Base-by-base conservation (phyloP, 1,284 basidiomycete genomes). In the Ceratorhiza oryzae-sativae region DNA sequence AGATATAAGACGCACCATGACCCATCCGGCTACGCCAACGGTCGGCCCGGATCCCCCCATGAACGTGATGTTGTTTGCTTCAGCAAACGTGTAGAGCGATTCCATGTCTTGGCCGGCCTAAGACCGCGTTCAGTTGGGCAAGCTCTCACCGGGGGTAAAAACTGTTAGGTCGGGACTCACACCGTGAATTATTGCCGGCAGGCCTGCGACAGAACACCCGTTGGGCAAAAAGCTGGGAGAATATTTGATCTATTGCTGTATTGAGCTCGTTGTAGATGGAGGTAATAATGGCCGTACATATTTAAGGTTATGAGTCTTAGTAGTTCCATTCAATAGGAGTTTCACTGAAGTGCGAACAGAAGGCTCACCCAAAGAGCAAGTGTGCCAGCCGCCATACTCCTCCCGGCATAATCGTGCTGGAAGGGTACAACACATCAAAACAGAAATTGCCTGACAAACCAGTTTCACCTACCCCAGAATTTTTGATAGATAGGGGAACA, bases 401-500 rank as follows among this genome's bases (percentile, higher is more conserved):
- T 70, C 15, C 67, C 67, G 2, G 53, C 42, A 48, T 32, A 70
- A 42, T 70, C 67, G 32, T 70, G 67, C 67, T 70, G 27, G 48
- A 39, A 58, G 53, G 56, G 34, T 23, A 41, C 23, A 13, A 49
- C n/a, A n/a, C 13, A 39, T 25, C 25, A 25, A 20, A 48, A 68
- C 3, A n/a, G 36, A 36, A 10, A 46, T 6, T n/a, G 36, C 36
- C 36, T 18, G 18, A 36, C 6, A 56, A 56, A 56, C 30, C 13
- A 6, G 25, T n/a, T 12, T n/a, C n/a, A 70, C 67, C 42, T 34
- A 70, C 67, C 12, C 85, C 85, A 13, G 84, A 84, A 76, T 86
- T 86, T 74, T 85, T 85, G 32, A 86, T 78, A 4, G 83, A 81
- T 27, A 86, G 74, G 10, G 83, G 83, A 12, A 84, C 77, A n/a